Conservation (phyloP, 208 protist species). For the Porcisia deanei region DNA sequence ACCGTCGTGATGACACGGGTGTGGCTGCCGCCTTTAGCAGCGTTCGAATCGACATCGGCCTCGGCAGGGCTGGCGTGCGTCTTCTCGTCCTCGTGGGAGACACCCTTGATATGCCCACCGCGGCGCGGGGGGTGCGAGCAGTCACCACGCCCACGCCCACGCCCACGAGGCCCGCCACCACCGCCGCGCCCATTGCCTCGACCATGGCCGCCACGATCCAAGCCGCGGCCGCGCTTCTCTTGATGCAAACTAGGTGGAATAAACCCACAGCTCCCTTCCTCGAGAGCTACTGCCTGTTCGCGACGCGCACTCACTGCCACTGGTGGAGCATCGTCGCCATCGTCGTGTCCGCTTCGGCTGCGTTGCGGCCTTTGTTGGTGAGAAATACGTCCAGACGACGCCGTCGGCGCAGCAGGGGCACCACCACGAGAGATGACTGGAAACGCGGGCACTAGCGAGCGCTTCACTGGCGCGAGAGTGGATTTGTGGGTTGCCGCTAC, state of each 20-base stretch:
- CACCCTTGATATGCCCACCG: constrained; percentile 8
- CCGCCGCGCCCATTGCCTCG: constrained; percentile 4
- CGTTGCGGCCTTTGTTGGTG: not conserved
- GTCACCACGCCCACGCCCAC: constrained; percentile 14
- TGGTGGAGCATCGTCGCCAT: constrained; percentile 42
- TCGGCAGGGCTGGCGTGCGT: not conserved
- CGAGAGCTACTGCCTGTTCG: not conserved
- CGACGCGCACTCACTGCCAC: constrained; percentile 40
- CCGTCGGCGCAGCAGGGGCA: not conserved
- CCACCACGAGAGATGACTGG: constrained; percentile 31
- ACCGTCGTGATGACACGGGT: constrained; percentile 66
- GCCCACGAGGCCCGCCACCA: constrained; percentile 12
- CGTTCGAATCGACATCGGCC: not conserved
- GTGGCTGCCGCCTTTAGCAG: constrained; percentile 8
- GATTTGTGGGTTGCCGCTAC: constrained; percentile 5
- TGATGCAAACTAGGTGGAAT: constrained; percentile 13
- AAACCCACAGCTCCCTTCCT: constrained; percentile 19
- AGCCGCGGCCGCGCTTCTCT: constrained; percentile 3
- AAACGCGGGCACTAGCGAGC: constrained; percentile 30
- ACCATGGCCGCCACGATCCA: not conserved
- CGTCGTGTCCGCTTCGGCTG: constrained; percentile 6
- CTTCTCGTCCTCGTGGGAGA: not conserved
- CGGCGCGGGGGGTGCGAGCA: not conserved
- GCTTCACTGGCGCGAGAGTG: constrained; percentile 18
- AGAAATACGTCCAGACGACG: not conserved